Percentiles rank a stretch among this genome's conserved stretches.
Conservation (phyloP, 1,284 basidiomycete genomes). For the Volvariella volvacea region DNA sequence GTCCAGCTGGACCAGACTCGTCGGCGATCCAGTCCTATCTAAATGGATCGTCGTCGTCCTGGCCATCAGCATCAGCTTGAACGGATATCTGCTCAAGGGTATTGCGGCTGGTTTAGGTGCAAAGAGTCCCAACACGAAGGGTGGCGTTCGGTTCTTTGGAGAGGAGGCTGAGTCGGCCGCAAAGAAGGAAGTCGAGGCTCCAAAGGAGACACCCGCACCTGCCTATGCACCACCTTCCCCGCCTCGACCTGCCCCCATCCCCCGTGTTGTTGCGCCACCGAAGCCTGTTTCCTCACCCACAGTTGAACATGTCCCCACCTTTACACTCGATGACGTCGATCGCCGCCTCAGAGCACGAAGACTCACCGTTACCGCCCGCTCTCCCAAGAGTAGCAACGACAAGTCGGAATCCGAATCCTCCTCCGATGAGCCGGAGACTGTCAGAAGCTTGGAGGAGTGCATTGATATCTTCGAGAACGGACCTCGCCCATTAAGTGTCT, state of each 20-base stretch:
- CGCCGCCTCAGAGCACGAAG: conserved; percentile 32
- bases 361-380: conserved; percentile 5
- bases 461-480: conserved; percentile 85
- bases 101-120: conserved; percentile 45
- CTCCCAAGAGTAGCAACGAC: conserved; percentile 12
- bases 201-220: conserved; percentile 9
- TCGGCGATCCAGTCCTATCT: conserved; percentile 90
- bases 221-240: neutral
- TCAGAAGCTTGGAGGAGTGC: conserved; percentile 73
- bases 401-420: conserved; percentile 7
- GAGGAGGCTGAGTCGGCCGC: conserved; percentile 19
- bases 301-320: conserved; percentile 25
- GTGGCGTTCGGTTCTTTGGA: conserved; percentile 44
- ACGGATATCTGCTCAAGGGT: conserved; percentile 90
- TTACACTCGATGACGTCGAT: conserved; percentile 45
- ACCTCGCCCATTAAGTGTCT: conserved; percentile 54
- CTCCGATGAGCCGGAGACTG: conserved; percentile 16
- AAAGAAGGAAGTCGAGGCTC: conserved; percentile 6
- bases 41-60: conserved; percentile 96
- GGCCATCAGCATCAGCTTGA: conserved; percentile 83
- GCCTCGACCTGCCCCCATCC: neutral
- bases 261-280: neutral
- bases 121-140: conserved; percentile 22
- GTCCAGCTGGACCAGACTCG: conserved; percentile 90
- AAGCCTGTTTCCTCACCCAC: conserved; percentile 9